Evolutionary conservation across 2,329 filamentous ascomycete species (phyloP).

Genomic region (Colletotrichum cereale): DNA sequence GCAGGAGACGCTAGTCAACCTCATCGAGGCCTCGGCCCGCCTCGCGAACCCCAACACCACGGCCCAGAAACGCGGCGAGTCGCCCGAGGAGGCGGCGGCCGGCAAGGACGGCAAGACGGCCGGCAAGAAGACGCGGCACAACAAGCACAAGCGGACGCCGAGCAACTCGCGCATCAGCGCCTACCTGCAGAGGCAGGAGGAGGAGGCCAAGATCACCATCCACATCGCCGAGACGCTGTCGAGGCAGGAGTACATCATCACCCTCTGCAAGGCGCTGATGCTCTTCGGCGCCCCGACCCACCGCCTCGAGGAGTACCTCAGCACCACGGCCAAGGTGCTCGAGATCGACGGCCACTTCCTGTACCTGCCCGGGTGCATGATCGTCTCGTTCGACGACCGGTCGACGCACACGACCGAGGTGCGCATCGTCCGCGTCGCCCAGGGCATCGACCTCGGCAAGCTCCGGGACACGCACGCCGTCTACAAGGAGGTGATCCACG

Average conservation of each 20-base stretch:
- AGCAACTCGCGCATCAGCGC: conserved; percentile 54
- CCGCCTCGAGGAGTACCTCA: conserved; percentile 89
- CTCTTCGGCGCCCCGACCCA: conserved; percentile 90
- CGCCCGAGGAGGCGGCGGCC: conserved; percentile 39
- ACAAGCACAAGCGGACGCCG: conserved; percentile 51
- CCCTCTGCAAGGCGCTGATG: conserved; percentile 88
- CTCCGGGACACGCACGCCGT: conserved; percentile 71
- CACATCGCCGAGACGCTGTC: conserved; percentile 77
- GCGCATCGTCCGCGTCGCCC: conserved; percentile 69
- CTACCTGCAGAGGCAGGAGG: conserved; percentile 58
- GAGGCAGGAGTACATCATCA: conserved; percentile 85
- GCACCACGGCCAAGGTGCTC: conserved; percentile 84
- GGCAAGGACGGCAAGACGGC: conserved; percentile 37
- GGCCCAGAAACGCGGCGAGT: conserved; percentile 40
- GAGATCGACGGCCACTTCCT: conserved; percentile 90
- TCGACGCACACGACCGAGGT: conserved; percentile 76
- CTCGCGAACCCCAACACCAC: conserved; percentile 55
- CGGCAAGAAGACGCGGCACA: conserved; percentile 50
- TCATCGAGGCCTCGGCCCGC: conserved; percentile 60
- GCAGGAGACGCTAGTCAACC: conserved; percentile 60
- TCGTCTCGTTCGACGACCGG: conserved; percentile 85
- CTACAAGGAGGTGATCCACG: conserved; percentile 75
- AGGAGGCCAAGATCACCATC: conserved; percentile 55
- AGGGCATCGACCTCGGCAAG: conserved; percentile 72
- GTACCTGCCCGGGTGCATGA: conserved; percentile 92